These are phyloP conservation scores for Melaleuca alternifolia DNA, from an alignment of 345 rosid genomes.

Conservation along the genomic window DNA sequence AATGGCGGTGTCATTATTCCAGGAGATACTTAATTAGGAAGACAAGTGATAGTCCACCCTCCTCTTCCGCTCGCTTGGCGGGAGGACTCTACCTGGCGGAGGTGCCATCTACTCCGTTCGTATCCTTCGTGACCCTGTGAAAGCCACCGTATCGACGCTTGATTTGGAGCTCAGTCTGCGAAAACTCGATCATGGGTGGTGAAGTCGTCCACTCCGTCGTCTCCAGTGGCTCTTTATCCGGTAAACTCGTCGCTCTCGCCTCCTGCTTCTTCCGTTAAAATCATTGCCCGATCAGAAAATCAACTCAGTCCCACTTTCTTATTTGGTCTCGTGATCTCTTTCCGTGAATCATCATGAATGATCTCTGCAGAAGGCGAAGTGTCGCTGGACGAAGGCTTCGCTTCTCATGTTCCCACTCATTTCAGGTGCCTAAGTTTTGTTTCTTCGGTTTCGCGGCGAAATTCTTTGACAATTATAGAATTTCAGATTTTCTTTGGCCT, in stretches of 20 bases:
- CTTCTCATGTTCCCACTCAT: neutral
- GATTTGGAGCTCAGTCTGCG: neutral
- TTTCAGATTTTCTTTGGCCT: neutral
- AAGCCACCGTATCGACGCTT: neutral
- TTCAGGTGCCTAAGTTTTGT: neutral
- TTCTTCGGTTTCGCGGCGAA: neutral
- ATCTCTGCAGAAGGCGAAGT: neutral
- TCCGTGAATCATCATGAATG: neutral
- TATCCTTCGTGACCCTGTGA: neutral
- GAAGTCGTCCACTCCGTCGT: neutral
- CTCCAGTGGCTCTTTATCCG: neutral
- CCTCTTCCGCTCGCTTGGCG: neutral
- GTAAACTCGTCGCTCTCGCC: neutral
- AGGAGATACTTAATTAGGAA: neutral
- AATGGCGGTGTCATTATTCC: neutral
- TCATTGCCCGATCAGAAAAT: neutral
- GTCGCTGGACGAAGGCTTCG: neutral
- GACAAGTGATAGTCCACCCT: neutral
- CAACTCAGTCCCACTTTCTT: neutral
- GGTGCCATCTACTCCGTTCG: neutral
- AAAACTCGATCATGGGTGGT: neutral
- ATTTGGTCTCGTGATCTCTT: neutral
- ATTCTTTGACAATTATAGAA: neutral
- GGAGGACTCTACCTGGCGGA: neutral
- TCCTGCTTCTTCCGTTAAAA: neutral